Evolutionary conservation across 352 stramenopile species (phyloP), one percentile per base, ranked within the genome.

Genomic region (Phytophthora niederhauseri): DNA sequence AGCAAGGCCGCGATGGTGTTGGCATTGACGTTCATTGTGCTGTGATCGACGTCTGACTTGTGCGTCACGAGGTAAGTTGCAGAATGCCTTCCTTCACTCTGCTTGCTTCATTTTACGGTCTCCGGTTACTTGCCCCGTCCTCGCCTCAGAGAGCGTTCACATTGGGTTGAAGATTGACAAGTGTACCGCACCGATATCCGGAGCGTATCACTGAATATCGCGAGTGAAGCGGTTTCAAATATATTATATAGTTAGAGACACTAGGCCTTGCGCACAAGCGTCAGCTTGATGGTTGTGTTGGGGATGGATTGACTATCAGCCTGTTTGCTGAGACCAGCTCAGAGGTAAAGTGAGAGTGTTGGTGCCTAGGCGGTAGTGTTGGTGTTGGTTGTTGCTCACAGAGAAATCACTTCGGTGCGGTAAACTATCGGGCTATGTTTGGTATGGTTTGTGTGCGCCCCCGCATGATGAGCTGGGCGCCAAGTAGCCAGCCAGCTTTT

Each of bases 1-100:
- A 75, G 62, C 8, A 75, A 48, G 45, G 68, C 57, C 2, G 68
- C 68, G 36, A 75, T 75, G 6, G 64, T 69, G 64, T 28, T 72
- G 52, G 68, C 64, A 54, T 72, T 72, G 36, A 75, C 53, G 48
- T 75, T 75, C 68, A 75, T 75, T 26, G 24, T 20, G 19, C 26
- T 17, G 11, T 34, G 43, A 24, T 26, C 19, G 8, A 50, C 22
- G 11, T 30, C 2, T 15, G 49, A 28, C 52, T 41, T 73, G 49
- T 57, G 64, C 12, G 56, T 48, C 56, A 61, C 68, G 30, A 57
- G 57, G 56, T 52, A 72, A 75, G 50, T 64, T 66, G 41, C 34
- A 48, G 55, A 75, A 53, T 75, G 63, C 20, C 49, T 56, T 4
- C 20, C 49, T 57, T 1, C 20, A 50, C 20, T 38, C 46, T 61